These are phyloP conservation scores for Dissophora globulifera DNA, from an alignment of 192 early-diverging fungal genomes.

Conservation along the genomic window DNA sequence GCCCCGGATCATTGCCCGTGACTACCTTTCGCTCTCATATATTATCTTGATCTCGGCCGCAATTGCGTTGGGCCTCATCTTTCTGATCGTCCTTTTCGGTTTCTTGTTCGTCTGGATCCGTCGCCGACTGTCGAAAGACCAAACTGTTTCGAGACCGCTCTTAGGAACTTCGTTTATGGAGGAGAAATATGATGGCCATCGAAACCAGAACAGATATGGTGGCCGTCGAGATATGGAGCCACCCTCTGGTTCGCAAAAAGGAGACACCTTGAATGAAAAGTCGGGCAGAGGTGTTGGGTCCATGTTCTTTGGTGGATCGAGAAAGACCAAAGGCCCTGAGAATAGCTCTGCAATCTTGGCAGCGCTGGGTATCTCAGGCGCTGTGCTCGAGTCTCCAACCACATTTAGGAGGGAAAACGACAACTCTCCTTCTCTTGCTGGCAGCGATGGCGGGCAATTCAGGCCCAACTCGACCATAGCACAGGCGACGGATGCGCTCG, in stretches of 20 bases:
- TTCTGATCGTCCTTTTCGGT: conserved; percentile 69
- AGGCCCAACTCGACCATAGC: conserved; percentile 39
- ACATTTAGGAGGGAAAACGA: no score
- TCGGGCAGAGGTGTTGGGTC: not conserved
- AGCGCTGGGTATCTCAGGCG: not conserved
- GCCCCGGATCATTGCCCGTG: conserved; percentile 30
- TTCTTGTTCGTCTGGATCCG: conserved; percentile 59
- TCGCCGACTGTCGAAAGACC: conserved; percentile 6
- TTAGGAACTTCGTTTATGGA: conserved; percentile 37
- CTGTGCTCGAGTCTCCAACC: not conserved
- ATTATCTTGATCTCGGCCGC: conserved; percentile 77
- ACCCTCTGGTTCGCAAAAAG: no score
- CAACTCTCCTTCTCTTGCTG: no score
- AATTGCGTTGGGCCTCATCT: conserved; percentile 72
- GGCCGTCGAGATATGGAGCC: no score
- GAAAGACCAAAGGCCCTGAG: not conserved
- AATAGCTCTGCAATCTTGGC: not conserved
- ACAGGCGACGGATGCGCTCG: conserved; percentile 31
- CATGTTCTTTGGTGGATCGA: conserved; percentile 1
- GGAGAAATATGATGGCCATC: conserved; percentile 9
- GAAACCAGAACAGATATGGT: not conserved
- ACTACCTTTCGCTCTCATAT: conserved; percentile 60
- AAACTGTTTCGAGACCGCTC: not conserved
- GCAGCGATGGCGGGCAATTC: no score
- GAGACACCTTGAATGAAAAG: no score